Evolutionary conservation across 192 early-diverging fungal genomes (phyloP).

Genomic region (Spizellomyces sp.): DNA sequence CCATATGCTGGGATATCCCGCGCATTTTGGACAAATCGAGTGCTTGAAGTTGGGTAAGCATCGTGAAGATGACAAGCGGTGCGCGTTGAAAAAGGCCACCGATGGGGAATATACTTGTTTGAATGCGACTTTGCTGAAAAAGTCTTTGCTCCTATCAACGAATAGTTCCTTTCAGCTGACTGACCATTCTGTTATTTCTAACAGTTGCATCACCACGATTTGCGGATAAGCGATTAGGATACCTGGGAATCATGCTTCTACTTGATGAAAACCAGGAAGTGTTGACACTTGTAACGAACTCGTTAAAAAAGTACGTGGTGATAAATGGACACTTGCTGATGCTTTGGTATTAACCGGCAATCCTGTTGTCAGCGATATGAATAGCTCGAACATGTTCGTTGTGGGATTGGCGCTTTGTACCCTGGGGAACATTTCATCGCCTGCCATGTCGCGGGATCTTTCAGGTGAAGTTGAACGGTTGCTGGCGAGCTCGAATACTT

Average conservation of each 20-base stretch:
- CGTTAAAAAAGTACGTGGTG: conserved; percentile 85
- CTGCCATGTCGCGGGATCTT: conserved; percentile 94
- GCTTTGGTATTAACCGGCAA: background rate
- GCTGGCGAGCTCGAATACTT: conserved; percentile 86
- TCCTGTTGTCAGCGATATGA: conserved; percentile 76
- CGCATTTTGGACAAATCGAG: conserved; percentile 99
- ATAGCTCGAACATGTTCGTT: conserved; percentile 93
- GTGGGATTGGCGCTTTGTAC: conserved; percentile 97
- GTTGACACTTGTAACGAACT: conserved; percentile 97
- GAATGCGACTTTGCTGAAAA: no score
- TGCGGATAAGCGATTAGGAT: conserved; percentile 97
- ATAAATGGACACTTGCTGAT: background rate
- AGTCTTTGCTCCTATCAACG: no score
- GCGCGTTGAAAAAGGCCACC: no score
- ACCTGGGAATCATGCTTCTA: conserved; percentile 96
- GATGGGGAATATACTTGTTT: no score
- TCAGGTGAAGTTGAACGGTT: conserved; percentile 92
- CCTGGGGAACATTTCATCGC: conserved; percentile 93
- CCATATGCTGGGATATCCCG: conserved; percentile 97
- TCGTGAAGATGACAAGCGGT: background rate
- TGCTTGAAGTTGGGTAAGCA: conserved; percentile 86
- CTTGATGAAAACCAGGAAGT: conserved; percentile 98
- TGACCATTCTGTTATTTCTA: background rate
- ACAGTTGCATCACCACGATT: conserved; percentile 87
- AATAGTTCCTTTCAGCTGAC: no score